phyloP scores from a whole-genome alignment of 176 grass and related monocot species.

The Miscanthus lutarioriparius region DNA sequence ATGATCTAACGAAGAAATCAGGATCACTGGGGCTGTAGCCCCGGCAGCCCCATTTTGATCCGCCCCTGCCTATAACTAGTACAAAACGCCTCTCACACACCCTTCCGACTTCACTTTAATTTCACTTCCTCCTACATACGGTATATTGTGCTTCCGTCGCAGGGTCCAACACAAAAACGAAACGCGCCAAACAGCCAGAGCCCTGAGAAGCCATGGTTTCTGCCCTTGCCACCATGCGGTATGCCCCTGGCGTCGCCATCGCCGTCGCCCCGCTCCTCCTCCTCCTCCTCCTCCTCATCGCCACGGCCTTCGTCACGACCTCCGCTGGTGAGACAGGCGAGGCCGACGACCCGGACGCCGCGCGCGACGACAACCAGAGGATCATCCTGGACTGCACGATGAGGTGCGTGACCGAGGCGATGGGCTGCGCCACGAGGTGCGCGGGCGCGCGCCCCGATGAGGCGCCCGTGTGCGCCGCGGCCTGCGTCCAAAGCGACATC shows the following conservation, averaged over 20 bases:
- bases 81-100: background rate
- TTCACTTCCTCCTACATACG: background rate
- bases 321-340: background rate
- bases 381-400: conserved; percentile 1
- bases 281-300: background rate
- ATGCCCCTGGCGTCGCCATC: background rate
- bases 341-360: background rate
- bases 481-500: conserved; percentile 33
- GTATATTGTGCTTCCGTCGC: too few relatives aligned
- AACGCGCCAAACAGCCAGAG: background rate
- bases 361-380: background rate
- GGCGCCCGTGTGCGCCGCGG: conserved; percentile 34
- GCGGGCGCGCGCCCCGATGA: background rate
- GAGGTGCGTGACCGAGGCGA: conserved; percentile 20
- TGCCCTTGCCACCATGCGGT: background rate
- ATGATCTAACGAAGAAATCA: too few relatives aligned
- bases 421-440: conserved; percentile 23
- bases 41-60: too few relatives aligned
- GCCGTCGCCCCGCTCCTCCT: background rate
- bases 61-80: too few relatives aligned
- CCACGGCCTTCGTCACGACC: background rate
- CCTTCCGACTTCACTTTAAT: too few relatives aligned
- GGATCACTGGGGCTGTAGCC: too few relatives aligned
- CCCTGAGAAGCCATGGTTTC: background rate
- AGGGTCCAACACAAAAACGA: background rate